A percentile compares a stretch with the other conserved stretches of the same genome.
These are phyloP conservation scores for Niveomyces coronatus DNA, from an alignment of 2,329 filamentous ascomycete genomes.

Conservation along the genomic window DNA sequence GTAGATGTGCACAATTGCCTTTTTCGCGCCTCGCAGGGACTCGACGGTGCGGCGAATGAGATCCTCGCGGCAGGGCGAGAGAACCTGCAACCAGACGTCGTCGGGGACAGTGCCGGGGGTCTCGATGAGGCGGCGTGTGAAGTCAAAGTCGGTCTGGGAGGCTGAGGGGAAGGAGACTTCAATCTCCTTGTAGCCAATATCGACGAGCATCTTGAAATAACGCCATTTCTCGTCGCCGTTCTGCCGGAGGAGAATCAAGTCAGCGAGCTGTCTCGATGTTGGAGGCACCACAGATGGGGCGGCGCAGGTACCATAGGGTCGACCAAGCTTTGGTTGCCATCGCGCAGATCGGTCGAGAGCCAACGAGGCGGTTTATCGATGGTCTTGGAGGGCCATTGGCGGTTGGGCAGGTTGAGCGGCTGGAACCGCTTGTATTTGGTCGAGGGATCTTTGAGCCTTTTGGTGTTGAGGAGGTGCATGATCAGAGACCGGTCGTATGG, in stretches of 20 bases:
- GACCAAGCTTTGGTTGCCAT: conserved; percentile 88
- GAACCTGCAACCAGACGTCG: conserved; percentile 85
- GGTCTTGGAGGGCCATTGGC: conserved; percentile 75
- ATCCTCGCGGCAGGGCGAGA: conserved; percentile 85
- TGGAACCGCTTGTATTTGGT: conserved; percentile 66
- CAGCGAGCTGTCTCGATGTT: conserved; percentile 1
- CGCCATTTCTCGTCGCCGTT: conserved; percentile 90
- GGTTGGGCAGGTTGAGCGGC: conserved; percentile 48
- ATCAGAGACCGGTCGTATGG: too few species aligned
- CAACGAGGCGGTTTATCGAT: conserved; percentile 81
- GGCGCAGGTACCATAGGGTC: conserved; percentile 72
- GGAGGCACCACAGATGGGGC: neutral
- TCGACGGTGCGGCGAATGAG: conserved; percentile 85
- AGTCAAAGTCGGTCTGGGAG: conserved; percentile 92
- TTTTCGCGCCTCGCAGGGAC: conserved; percentile 79
- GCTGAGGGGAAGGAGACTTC: conserved; percentile 93
- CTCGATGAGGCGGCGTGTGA: conserved; percentile 76
- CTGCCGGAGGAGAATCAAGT: conserved; percentile 30
- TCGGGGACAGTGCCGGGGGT: conserved; percentile 76
- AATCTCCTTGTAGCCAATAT: conserved; percentile 95
- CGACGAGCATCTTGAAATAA: conserved; percentile 89
- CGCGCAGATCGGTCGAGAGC: conserved; percentile 73
- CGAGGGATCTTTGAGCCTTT: conserved; percentile 61
- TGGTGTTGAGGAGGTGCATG: neutral
- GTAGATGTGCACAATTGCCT: conserved; percentile 91